Conservation (phyloP, 805 yeast genomes). For the Torulaspora gathmanii region DNA sequence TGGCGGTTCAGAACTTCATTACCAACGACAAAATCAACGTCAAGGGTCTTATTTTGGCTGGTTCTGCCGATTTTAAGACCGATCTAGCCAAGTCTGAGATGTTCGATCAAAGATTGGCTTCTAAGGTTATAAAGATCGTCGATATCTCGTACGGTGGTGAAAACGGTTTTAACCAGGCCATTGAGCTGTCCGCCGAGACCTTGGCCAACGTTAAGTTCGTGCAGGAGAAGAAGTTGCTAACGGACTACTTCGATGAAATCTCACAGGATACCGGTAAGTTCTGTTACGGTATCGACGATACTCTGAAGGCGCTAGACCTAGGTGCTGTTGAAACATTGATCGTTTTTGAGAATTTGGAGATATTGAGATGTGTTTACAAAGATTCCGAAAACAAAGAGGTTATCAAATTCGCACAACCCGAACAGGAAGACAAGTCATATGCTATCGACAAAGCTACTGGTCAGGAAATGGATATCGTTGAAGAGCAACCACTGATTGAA, state of each 20-base stretch:
- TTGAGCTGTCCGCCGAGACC: constrained; percentile 95
- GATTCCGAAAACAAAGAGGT: constrained; percentile 76
- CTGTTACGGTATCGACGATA: constrained; percentile 97
- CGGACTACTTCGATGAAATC: constrained; percentile 91
- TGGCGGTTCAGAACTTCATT: constrained; percentile 94
- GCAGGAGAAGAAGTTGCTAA: constrained; percentile 94
- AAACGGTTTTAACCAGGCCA: constrained; percentile 98
- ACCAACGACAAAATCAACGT: constrained; percentile 92
- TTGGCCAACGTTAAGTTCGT: constrained; percentile 95
- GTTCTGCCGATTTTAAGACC: constrained; percentile 98
- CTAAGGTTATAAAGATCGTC: constrained; percentile 84
- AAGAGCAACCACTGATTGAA: constrained; percentile 82
- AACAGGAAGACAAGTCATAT: constrained; percentile 67
- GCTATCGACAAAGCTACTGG: constrained; percentile 82
- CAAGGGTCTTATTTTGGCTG: constrained; percentile 92
- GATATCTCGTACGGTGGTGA: constrained; percentile 99
- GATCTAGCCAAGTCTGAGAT: constrained; percentile 89
- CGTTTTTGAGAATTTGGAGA: constrained; percentile 88
- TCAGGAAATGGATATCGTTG: constrained; percentile 81
- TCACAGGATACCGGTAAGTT: constrained; percentile 95
- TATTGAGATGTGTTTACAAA: constrained; percentile 75
- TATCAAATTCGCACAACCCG: constrained; percentile 67
- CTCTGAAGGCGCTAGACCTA: constrained; percentile 89
- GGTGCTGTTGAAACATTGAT: constrained; percentile 94
- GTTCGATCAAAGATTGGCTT: constrained; percentile 84